These are phyloP conservation scores for Botrytis paeoniae DNA, from an alignment of 2,329 filamentous ascomycete genomes.

Conservation along the genomic window DNA sequence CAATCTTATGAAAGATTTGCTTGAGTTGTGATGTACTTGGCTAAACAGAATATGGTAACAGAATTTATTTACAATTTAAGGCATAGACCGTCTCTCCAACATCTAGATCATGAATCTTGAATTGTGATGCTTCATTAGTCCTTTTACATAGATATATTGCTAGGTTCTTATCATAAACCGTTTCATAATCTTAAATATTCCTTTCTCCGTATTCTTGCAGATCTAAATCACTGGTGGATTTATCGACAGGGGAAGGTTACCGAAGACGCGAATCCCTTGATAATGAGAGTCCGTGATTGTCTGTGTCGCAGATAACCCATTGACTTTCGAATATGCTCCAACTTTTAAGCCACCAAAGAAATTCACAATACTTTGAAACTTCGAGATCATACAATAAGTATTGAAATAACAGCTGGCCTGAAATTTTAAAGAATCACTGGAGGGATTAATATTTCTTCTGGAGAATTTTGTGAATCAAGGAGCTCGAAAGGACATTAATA, in stretches of 20 bases:
- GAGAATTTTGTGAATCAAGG: neutral
- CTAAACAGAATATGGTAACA: neutral
- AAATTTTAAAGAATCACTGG: slow-evolving; percentile 15
- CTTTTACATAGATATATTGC: neutral
- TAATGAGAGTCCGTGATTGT: slow-evolving; percentile 17
- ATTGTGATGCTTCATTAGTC: neutral
- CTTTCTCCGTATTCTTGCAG: neutral
- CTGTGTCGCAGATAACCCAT: slow-evolving; percentile 21
- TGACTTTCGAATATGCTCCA: slow-evolving; percentile 17
- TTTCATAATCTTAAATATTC: neutral
- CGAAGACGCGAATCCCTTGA: slow-evolving; percentile 18
- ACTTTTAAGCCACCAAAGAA: slow-evolving; percentile 21
- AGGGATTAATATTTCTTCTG: neutral
- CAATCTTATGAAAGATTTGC: neutral
- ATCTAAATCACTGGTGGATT: neutral
- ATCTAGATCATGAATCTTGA: neutral
- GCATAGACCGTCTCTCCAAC: neutral
- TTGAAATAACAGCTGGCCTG: slow-evolving; percentile 34
- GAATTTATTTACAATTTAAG: neutral
- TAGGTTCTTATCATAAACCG: neutral
- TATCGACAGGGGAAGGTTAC: slow-evolving; percentile 10
- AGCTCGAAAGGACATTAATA: neutral
- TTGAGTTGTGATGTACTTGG: neutral
- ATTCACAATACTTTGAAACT: slow-evolving; percentile 23
- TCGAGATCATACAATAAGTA: slow-evolving; percentile 23